Base-by-base conservation (phyloP, 371 early-diverging fungal genomes). In the Mortierella sp. region DNA sequence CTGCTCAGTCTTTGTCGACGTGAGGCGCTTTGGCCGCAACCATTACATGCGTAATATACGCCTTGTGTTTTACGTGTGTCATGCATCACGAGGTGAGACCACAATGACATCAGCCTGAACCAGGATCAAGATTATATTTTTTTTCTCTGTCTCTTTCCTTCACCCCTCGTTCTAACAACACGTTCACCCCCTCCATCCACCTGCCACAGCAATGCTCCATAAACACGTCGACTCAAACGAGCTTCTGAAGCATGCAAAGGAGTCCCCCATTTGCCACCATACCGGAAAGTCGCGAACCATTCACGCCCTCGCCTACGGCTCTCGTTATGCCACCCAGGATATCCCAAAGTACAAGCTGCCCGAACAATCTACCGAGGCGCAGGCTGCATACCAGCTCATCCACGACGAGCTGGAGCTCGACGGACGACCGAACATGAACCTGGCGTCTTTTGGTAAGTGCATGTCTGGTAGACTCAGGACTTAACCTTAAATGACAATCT, bases 321-420 rank as follows among this genome's bases (percentile, higher is more conserved):
- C 84, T 1, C 84, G 86, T 21, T 83, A 82, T 68, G 70, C 84
- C 0, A 79, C 81, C 27, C 64, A 69, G 26, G 76, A 80, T 3
- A 81, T 83, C 54, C 84, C 86, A 61, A 82, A 85, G 70, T 81
- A 51, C 65, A 64, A 63, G 37, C 50, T 88, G 26, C 85, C 86
- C 1, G 62, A 78, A 11, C 55, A 72, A 21, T 69, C 83, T 15
- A 68, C 80, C 51, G 84, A 81, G 3, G 80, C 89, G 11, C 60
- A 61, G 27, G 82, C 81, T 28, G 85, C 86, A 5, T 89, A 89
- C 66, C 87, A 87, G 68, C 66, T 87, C 24, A 81, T 89, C 55
- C 87, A 89, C 63, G 89, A 89, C 65, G 84, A 87, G 60, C 79
- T 87, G 19, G 82, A 83, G 59, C 76, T 87, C 27, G 88, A 92